phyloP scores from a whole-genome alignment of 331 rosid species.

The Cucumis variabilis region DNA sequence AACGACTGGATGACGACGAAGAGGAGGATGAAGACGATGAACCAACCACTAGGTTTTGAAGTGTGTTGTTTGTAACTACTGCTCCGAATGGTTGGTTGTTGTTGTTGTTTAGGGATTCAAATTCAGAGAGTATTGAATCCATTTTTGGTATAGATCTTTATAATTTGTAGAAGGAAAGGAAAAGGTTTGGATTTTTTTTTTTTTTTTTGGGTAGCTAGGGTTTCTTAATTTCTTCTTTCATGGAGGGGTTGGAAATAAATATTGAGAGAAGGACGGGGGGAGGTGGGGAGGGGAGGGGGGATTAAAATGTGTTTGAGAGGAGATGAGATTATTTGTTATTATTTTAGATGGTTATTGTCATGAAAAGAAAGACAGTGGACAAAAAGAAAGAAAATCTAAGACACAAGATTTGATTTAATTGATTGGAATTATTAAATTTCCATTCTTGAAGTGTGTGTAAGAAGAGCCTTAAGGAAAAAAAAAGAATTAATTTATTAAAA shows the following conservation, averaged over 20 bases:
- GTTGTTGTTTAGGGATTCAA: constrained; percentile 24
- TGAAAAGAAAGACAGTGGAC: constrained; percentile 25
- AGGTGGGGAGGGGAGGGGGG: not conserved
- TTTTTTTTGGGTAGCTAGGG: constrained; percentile 31
- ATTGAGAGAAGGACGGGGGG: constrained; percentile 5
- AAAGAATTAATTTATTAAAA: not conserved
- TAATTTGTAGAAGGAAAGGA: not conserved
- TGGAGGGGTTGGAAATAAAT: constrained; percentile 11
- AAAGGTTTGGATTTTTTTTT: not conserved
- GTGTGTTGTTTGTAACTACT: constrained; percentile 16
- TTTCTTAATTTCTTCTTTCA: constrained; percentile 26
- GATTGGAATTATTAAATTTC: constrained; percentile 30
- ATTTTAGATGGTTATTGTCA: constrained; percentile 11
- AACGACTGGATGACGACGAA: constrained; percentile 65
- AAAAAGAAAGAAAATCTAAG: constrained; percentile 34
- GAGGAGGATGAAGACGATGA: constrained; percentile 57
- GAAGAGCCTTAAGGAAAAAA: not conserved
- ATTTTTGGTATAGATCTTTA: constrained; percentile 30
- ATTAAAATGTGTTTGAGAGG: not conserved
- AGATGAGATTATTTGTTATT: not conserved
- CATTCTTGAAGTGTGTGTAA: constrained; percentile 31
- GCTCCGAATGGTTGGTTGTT: constrained; percentile 36
- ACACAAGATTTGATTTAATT: constrained; percentile 22
- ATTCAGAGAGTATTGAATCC: constrained; percentile 71
- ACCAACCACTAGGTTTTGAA: constrained; percentile 39